phyloP scores from a whole-genome alignment of 2,329 filamentous ascomycete species.

The Pleoardoris graminearum region DNA sequence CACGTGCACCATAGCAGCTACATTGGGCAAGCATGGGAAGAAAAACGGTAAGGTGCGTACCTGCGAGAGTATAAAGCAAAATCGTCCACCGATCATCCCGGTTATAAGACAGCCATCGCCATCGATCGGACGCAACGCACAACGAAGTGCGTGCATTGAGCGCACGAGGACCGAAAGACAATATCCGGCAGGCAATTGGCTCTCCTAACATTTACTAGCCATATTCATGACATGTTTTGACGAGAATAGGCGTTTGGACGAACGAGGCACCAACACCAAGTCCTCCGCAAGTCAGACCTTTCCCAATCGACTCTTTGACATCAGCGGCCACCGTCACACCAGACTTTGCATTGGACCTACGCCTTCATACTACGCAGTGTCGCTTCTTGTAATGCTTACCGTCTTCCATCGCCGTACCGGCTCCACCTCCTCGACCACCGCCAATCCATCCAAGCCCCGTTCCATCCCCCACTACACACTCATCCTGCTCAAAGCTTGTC shows the following conservation, averaged over 20 bases:
- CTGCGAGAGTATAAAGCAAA: conserved; percentile 2
- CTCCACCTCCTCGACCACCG: conserved; percentile 9
- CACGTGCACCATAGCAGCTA: conserved; percentile 6
- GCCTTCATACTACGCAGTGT: too few relatives aligned
- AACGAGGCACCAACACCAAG: too few relatives aligned
- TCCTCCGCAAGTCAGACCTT: too few relatives aligned
- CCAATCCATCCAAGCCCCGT: conserved; percentile 18
- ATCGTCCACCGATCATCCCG: neutral
- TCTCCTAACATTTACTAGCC: neutral
- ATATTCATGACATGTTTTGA: neutral
- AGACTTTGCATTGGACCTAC: neutral
- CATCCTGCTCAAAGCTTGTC: conserved; percentile 35
- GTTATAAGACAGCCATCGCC: neutral
- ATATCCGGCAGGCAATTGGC: neutral
- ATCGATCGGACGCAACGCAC: conserved; percentile 3
- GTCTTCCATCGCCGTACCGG: conserved; percentile 10
- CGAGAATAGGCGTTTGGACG: neutral
- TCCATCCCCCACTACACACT: conserved; percentile 33
- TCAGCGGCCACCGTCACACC: neutral
- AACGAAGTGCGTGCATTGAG: neutral
- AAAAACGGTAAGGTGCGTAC: neutral
- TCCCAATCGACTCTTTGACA: neutral
- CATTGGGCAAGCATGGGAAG: neutral
- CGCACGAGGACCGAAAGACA: neutral
- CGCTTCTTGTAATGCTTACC: conserved; percentile 10